Evolutionary conservation across 2,329 filamentous ascomycete species (phyloP).

Genomic region (Sporothrix brasiliensis): DNA sequence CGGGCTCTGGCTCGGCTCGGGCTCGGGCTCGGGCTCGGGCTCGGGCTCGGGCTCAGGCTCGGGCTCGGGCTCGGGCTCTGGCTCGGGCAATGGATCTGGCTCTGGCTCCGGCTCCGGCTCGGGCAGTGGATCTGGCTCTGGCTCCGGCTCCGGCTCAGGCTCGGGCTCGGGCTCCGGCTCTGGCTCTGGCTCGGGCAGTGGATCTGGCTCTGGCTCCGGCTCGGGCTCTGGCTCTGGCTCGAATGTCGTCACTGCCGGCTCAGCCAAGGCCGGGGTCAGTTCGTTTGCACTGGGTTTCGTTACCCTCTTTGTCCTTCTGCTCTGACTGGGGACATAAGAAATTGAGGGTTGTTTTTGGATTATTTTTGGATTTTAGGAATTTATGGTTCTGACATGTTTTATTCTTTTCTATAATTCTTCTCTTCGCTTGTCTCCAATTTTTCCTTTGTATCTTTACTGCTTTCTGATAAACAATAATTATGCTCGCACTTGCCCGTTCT

Average conservation of each 20-base stretch:
- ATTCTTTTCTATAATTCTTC: neutral
- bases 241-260: slow-evolving; percentile 29
- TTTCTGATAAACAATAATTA: too few species aligned
- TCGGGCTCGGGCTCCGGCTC: neutral
- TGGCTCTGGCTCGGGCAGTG: neutral
- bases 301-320: slow-evolving; percentile 9
- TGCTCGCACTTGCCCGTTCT: too few species aligned
- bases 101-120: neutral
- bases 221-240: neutral
- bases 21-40: slow-evolving; percentile 4
- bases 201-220: neutral
- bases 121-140: neutral
- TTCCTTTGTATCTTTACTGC: too few species aligned
- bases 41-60: neutral
- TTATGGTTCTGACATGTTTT: slow-evolving; percentile 16
- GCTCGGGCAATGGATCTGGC: neutral
- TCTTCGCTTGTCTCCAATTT: neutral
- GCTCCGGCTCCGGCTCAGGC: neutral
- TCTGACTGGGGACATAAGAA: slow-evolving; percentile 10
- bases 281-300: slow-evolving; percentile 16
- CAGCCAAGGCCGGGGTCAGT: slow-evolving; percentile 28
- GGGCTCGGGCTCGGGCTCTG: neutral
- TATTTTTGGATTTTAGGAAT: slow-evolving; percentile 2
- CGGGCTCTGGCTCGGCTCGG: slow-evolving; percentile 1
- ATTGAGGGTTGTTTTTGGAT: neutral